phyloP scores from a whole-genome alignment of 345 rosid species.

The Trapa incisa region DNA sequence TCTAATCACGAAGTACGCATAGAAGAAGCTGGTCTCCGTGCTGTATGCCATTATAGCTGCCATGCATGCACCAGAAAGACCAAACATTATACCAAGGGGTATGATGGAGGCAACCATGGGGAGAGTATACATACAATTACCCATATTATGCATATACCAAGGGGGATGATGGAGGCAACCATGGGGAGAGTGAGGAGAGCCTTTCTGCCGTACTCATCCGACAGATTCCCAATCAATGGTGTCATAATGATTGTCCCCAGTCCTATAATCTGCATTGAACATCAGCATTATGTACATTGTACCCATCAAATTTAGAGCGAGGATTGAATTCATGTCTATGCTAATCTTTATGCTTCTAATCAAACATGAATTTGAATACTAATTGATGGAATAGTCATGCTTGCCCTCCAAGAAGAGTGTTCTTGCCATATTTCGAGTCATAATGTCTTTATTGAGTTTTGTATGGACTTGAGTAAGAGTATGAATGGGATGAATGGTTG shows the following conservation, averaged over 20 bases:
- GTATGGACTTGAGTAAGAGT: too few relatives aligned
- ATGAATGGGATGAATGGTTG: slow-evolving; percentile 1
- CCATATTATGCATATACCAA: slow-evolving; percentile 16
- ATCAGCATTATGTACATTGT: too few relatives aligned
- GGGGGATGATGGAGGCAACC: slow-evolving; percentile 35
- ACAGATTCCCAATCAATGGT: slow-evolving; percentile 48
- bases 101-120: too few relatives aligned
- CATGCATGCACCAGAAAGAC: slow-evolving; percentile 10
- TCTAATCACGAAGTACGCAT: slow-evolving; percentile 43
- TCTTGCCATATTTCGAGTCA: too few relatives aligned
- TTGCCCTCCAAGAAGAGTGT: too few relatives aligned
- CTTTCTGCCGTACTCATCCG: slow-evolving; percentile 56
- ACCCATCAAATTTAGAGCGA: too few relatives aligned
- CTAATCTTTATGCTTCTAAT: too few relatives aligned
- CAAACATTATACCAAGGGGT: background rate
- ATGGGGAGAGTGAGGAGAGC: slow-evolving; percentile 52
- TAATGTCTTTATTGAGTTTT: too few relatives aligned
- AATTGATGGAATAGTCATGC: too few relatives aligned
- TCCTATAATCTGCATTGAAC: slow-evolving; percentile 35
- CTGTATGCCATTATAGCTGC: slow-evolving; percentile 62
- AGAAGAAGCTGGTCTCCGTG: slow-evolving; percentile 52
- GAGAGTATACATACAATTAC: too few relatives aligned
- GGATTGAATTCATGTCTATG: too few relatives aligned
- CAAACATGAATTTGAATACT: too few relatives aligned
- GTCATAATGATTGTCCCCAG: slow-evolving; percentile 43